Base-by-base conservation (phyloP, 306 rosid species). In the Gastrolobium villosum region DNA sequence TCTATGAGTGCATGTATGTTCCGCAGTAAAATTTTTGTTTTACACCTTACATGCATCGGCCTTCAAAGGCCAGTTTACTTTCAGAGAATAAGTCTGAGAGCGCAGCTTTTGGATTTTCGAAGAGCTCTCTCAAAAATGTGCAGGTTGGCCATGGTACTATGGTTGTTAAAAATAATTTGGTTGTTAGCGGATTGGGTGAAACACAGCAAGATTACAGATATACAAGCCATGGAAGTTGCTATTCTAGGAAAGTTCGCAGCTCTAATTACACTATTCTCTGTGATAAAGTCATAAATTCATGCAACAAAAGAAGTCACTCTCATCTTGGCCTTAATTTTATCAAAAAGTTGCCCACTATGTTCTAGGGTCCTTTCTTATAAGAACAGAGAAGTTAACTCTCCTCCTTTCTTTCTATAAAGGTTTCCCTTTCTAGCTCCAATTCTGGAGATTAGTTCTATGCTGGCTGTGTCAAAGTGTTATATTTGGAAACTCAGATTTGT, bases 211-310 rank as follows among this genome's bases (percentile, higher is more conserved):
- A 82, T 76, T 93, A 88, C 79, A 71, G 65, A 65, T 93, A 84
- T 36, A 68, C 49, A 44, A 85, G 90, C 41, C 70, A 59, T 49
- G 72, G 53, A 28, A 59, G 55, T 11, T 95, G 98, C 70, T 95
- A 93, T 79, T 87, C 69, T 3, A 86, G 98, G 86, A 87, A 87
- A 81, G 77, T 93, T 20, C 93, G 96, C 72, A 85, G 96, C 86
- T 89, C 91, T 57, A 87, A 95, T 82, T 93, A 83, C 79, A 89
- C 95, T 15, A 86, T 92, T 75, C 87, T 90, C 6, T 81, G 88
- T 49, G 99, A 95, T 79, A n/a, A 73, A 79, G 89, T 83, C 32
- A 77, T 57, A 34, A 31, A 74, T 53, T 68, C 52, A 2, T 96
- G 99, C 86, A 49, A 28, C 60, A 72, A 63, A 63, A 79, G 64